A percentile compares a stretch with the other conserved stretches of the same genome.
These are phyloP conservation scores for Rhizopogon roseolus DNA, from an alignment of 768 basidiomycete species.

Conservation along the genomic window DNA sequence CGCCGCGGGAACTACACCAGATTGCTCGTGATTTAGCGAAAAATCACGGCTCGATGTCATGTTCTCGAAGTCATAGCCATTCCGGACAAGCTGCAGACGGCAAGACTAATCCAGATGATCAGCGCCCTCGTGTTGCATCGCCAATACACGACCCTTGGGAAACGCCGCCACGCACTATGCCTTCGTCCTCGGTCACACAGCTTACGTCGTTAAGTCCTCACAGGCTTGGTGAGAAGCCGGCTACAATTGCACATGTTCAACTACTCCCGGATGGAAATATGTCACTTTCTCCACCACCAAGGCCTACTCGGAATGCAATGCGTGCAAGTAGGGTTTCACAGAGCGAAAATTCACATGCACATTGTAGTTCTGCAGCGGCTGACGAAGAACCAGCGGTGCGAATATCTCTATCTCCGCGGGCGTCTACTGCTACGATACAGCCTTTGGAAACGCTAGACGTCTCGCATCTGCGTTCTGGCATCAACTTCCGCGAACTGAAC, in stretches of 20 bases:
- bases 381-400: conserved; percentile 3
- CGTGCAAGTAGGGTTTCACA: conserved; percentile 10
- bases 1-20: conserved; percentile 50
- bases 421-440: conserved; percentile 20
- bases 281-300: conserved; percentile 22
- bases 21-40: conserved; percentile 25
- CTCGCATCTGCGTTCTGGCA: conserved; percentile 21
- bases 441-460: conserved; percentile 9
- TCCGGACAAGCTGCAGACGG: conserved; percentile 15
- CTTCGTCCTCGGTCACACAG: conserved; percentile 43
- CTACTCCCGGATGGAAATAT: conserved; percentile 15
- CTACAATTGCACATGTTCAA: background rate
- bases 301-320: conserved; percentile 9
- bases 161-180: conserved; percentile 39
- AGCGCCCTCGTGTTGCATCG: conserved; percentile 7
- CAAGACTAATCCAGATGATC: conserved; percentile 2
- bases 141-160: conserved; percentile 9
- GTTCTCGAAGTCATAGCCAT: conserved; percentile 13
- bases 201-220: conserved; percentile 21
- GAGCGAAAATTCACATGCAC: conserved; percentile 2
- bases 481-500: conserved; percentile 48
- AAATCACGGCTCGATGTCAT: background rate
- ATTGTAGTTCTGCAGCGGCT: background rate
- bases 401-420: conserved; percentile 6
- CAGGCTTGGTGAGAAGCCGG: background rate